phyloP scores from a whole-genome alignment of 305 asterid species.

The Andrographis paniculata region DNA sequence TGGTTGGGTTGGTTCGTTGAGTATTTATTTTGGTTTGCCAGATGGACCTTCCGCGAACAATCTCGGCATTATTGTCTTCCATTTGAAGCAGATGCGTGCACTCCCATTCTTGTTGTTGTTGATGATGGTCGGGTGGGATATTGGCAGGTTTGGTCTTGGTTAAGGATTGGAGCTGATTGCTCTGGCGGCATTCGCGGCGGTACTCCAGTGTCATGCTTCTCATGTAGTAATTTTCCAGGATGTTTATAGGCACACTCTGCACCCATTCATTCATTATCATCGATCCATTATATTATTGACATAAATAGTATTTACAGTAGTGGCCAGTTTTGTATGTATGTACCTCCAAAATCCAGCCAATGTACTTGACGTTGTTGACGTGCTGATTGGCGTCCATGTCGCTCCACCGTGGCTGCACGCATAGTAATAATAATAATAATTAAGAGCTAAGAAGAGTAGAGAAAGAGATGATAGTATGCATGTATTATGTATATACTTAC shows the following conservation, averaged over 20 bases:
- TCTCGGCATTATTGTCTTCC: slow-evolving; percentile 57
- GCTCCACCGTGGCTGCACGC: slow-evolving; percentile 91
- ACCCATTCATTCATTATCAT: too few relatives aligned
- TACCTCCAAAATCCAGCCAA: slow-evolving; percentile 94
- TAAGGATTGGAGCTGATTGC: slow-evolving; percentile 52
- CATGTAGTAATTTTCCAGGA: slow-evolving; percentile 48
- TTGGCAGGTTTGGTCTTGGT: slow-evolving; percentile 30
- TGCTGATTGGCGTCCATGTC: slow-evolving; percentile 95
- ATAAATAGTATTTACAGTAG: too few relatives aligned
- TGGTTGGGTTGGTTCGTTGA: too few relatives aligned
- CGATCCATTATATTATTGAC: too few relatives aligned
- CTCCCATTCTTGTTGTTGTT: slow-evolving; percentile 21
- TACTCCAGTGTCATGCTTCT: slow-evolving; percentile 63
- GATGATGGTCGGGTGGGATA: too few relatives aligned
- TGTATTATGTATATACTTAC: slow-evolving; percentile 30
- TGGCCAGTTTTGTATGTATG: slow-evolving; percentile 5
- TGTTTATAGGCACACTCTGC: slow-evolving; percentile 66
- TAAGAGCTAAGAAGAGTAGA: too few relatives aligned
- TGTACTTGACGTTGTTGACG: slow-evolving; percentile 86
- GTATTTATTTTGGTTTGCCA: slow-evolving; percentile 57
- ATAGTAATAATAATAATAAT: too few relatives aligned
- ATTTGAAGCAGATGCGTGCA: slow-evolving; percentile 73
- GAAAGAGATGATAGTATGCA: too few relatives aligned
- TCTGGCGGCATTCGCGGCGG: slow-evolving; percentile 57
- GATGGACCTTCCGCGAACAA: slow-evolving; percentile 63